Percentiles rank a stretch among this genome's conserved stretches.
These are phyloP conservation scores for Entomortierella parvispora DNA, from an alignment of 192 early-diverging fungal genomes.

Conservation along the genomic window DNA sequence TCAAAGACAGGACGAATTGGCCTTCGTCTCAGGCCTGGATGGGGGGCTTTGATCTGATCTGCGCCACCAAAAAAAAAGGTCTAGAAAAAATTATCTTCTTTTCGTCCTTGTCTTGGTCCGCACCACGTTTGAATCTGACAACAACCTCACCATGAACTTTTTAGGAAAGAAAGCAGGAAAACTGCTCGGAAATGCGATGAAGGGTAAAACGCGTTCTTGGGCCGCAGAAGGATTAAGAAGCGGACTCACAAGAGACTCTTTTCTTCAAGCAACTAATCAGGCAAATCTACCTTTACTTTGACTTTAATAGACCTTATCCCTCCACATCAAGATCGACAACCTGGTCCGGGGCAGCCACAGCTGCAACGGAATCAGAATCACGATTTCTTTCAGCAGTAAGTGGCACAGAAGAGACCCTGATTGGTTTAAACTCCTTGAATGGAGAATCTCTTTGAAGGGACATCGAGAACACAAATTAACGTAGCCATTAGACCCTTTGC, in stretches of 20 bases:
- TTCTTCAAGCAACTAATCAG: too few relatives aligned
- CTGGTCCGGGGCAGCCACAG: not conserved
- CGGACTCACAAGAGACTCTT: not conserved
- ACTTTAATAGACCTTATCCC: not conserved
- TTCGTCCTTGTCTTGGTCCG: too few relatives aligned
- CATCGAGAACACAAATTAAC: too few relatives aligned
- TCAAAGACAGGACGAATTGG: too few relatives aligned
- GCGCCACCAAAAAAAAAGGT: too few relatives aligned
- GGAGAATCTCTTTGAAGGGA: too few relatives aligned
- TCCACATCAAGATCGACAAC: not conserved
- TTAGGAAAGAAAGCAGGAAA: not conserved
- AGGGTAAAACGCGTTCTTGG: constrained; percentile 2
- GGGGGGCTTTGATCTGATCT: too few relatives aligned
- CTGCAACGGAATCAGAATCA: not conserved
- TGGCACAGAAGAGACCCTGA: not conserved
- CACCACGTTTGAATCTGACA: too few relatives aligned
- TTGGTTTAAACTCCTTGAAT: too few relatives aligned
- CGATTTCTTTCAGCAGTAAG: constrained; percentile 4
- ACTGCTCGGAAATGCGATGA: not conserved
- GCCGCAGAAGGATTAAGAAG: constrained; percentile 11
- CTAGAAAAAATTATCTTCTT: too few relatives aligned
- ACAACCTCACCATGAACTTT: too few relatives aligned
- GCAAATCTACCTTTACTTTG: not conserved
- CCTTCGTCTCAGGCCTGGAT: too few relatives aligned
- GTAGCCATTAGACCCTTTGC: constrained; percentile 6